Base-by-base conservation (phyloP, 441 rosid species). In the Aquilaria agallochum region DNA sequence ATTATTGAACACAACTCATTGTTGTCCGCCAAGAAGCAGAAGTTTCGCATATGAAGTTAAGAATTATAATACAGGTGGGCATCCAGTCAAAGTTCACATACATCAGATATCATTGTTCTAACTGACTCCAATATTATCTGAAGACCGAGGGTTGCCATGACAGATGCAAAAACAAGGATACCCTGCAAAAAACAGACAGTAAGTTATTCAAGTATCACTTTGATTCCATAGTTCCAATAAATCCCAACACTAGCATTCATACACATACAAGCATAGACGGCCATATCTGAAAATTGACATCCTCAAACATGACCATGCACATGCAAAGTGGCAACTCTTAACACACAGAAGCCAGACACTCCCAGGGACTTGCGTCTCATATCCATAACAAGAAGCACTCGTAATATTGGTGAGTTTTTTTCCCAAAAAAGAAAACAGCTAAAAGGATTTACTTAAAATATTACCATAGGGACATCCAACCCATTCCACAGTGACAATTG, bases 131-230 rank as follows among this genome's bases (percentile, higher is more conserved):
- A 76, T 71, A 93, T 93, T 59, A 93, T 93, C 77, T 93, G 97
- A 78, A 93, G 82, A 56, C 98, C 98, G 58, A 93, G 88, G 67
- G 97, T 93, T 49, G 98, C 98, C 98, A 93, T 93, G 62, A 90
- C 97, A 55, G 96, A 93, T 66, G 98, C 98, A 78, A 93, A 93
- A 53, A 93, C 98, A 68, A 93, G 96, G 76, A 93, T 90, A 55
- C 98, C 98, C 98, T 93, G 83, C 68, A 58, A 12, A 73, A 34
- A 58, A 65, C 62, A 60, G 51, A 51, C 6, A 3, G 5, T 31
- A 56, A 56, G 52, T 63, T 20, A 20, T 50, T 34, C 42, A 4
- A 11, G 31, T 44, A 52, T 36, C 12, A 30, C 55, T 4, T 4
- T 9, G 42, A 31, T 4, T 15, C 27, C 27, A 44, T 31, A 5